phyloP scores from a whole-genome alignment of 495 filamentous ascomycete species.

The Penicillium argentinense region DNA sequence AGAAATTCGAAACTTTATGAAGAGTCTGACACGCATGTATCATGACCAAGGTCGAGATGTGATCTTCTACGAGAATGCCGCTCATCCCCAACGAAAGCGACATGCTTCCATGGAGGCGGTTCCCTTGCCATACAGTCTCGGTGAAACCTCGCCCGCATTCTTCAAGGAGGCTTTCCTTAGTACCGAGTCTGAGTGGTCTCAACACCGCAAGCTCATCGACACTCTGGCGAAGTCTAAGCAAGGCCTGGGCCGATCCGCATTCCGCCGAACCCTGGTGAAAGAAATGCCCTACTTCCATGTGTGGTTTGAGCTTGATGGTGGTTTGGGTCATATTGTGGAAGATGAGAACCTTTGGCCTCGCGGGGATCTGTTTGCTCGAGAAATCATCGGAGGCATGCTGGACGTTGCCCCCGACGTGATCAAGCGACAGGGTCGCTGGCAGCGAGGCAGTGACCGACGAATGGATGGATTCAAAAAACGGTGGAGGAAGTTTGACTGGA shows the following conservation, averaged over 20 bases:
- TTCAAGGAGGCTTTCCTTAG: slow-evolving; percentile 93
- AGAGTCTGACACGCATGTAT: slow-evolving; percentile 89
- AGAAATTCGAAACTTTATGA: slow-evolving; percentile 99
- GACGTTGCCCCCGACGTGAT: slow-evolving; percentile 81
- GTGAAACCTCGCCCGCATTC: slow-evolving; percentile 88
- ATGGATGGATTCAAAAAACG: slow-evolving; percentile 76
- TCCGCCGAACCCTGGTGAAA: slow-evolving; percentile 79
- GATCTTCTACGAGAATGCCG: slow-evolving; percentile 97
- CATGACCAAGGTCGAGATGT: slow-evolving; percentile 87
- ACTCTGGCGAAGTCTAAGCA: slow-evolving; percentile 69
- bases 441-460: slow-evolving; percentile 65
- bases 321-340: slow-evolving; percentile 90
- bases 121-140: slow-evolving; percentile 82
- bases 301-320: slow-evolving; percentile 92
- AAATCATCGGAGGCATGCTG: slow-evolving; percentile 91
- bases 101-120: slow-evolving; percentile 87
- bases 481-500: slow-evolving; percentile 98
- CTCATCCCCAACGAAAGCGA: slow-evolving; percentile 69
- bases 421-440: slow-evolving; percentile 89
- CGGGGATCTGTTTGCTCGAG: slow-evolving; percentile 90
- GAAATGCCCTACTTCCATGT: slow-evolving; percentile 99
- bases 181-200: slow-evolving; percentile 88
- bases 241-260: slow-evolving; percentile 76
- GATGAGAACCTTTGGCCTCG: slow-evolving; percentile 84
- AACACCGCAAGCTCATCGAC: slow-evolving; percentile 92